These are phyloP conservation scores for Zalerion maritima DNA, from an alignment of 495 filamentous ascomycete species.

Conservation along the genomic window DNA sequence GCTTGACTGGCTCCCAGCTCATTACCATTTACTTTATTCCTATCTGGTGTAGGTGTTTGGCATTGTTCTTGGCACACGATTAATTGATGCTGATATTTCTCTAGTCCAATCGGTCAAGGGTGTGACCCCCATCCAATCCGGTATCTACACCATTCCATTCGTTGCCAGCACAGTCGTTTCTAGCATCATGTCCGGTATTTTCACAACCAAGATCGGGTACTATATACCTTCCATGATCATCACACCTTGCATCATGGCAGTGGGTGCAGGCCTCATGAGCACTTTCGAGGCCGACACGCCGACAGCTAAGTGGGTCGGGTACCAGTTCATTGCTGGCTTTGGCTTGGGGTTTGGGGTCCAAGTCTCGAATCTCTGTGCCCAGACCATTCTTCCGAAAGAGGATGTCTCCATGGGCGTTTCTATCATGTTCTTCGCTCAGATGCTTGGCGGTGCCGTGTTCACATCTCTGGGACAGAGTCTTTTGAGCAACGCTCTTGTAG, in stretches of 20 bases:
- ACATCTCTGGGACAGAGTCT: constrained; percentile 49
- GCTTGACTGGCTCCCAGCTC: constrained; percentile 52
- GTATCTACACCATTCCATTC: constrained; percentile 46
- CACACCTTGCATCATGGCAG: constrained; percentile 41
- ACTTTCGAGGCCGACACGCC: constrained; percentile 42
- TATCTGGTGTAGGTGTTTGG: constrained; percentile 54
- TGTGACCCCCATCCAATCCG: constrained; percentile 39
- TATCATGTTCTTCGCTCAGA: constrained; percentile 52
- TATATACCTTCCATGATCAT: constrained; percentile 52
- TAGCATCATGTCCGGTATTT: constrained; percentile 32
- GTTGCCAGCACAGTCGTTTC: constrained; percentile 35
- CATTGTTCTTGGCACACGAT: constrained; percentile 15
- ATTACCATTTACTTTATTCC: constrained; percentile 53
- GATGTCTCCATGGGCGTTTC: constrained; percentile 49
- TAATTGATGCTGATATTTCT: constrained; percentile 37
- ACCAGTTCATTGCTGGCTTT: constrained; percentile 55
- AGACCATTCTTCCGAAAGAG: constrained; percentile 38
- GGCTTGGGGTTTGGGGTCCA: constrained; percentile 65
- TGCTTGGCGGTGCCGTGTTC: constrained; percentile 52
- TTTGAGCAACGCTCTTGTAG: constrained; percentile 43
- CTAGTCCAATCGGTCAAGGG: constrained; percentile 58
- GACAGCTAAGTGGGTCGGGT: constrained; percentile 52
- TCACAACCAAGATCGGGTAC: constrained; percentile 46
- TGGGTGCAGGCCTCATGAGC: constrained; percentile 53
- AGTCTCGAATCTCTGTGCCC: constrained; percentile 46